phyloP scores from a whole-genome alignment of 2,329 filamentous ascomycete species.

The Ascochyta viciae-villosae region DNA sequence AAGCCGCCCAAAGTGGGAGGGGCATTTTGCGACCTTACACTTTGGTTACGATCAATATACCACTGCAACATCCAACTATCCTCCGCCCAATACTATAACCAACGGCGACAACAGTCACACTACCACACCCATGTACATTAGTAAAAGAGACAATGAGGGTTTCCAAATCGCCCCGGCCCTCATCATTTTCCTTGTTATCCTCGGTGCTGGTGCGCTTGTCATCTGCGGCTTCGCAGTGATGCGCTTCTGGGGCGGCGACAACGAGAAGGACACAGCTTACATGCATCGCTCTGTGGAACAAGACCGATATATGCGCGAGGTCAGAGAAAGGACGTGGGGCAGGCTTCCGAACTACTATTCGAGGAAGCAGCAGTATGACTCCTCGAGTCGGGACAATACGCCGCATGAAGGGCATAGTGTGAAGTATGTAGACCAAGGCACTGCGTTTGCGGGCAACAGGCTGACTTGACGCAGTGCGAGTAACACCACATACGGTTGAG shows the following conservation, averaged over 20 bases:
- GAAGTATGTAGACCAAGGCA: neutral
- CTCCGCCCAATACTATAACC: neutral
- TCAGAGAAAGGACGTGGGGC: slow-evolving; percentile 35
- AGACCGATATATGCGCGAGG: slow-evolving; percentile 45
- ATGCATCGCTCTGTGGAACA: slow-evolving; percentile 31
- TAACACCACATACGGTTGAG: slow-evolving; percentile 15
- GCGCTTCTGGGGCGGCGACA: slow-evolving; percentile 25
- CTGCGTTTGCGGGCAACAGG: neutral
- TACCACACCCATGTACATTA: slow-evolving; percentile 19
- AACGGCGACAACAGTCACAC: slow-evolving; percentile 1
- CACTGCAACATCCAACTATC: neutral
- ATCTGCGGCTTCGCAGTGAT: slow-evolving; percentile 31
- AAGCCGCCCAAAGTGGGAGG: neutral
- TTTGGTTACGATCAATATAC: neutral
- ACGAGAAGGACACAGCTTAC: slow-evolving; percentile 8
- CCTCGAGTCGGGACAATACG: slow-evolving; percentile 14
- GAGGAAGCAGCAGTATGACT: neutral
- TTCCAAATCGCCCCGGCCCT: slow-evolving; percentile 33
- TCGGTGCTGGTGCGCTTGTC: slow-evolving; percentile 32
- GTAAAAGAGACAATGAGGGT: slow-evolving; percentile 38
- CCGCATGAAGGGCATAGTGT: slow-evolving; percentile 23
- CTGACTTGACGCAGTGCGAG: slow-evolving; percentile 9
- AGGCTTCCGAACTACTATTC: slow-evolving; percentile 18
- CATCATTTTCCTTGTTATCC: slow-evolving; percentile 42
- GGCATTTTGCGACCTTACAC: slow-evolving; percentile 1